These are phyloP conservation scores for Pseudovirgaria hyperparasitica DNA, from an alignment of 2,329 filamentous ascomycete species.

Conservation along the genomic window DNA sequence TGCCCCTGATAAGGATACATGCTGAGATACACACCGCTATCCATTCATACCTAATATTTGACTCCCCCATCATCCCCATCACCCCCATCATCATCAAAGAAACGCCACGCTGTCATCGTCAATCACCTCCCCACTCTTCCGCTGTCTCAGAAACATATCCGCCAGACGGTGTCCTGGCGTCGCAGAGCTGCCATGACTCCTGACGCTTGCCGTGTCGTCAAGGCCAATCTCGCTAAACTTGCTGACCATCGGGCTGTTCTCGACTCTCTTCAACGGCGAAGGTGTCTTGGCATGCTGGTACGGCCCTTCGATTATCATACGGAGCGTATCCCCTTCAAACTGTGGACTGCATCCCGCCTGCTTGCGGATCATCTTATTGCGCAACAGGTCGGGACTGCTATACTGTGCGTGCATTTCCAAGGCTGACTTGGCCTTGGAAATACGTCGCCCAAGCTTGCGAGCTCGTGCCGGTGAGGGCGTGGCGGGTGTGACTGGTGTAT, in stretches of 20 bases:
- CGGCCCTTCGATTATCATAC: slow-evolving; percentile 5
- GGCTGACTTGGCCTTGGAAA: slow-evolving; percentile 3
- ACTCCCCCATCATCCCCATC: no score
- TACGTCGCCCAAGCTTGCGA: not conserved
- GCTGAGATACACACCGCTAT: no score
- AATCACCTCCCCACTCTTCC: slow-evolving; percentile 7
- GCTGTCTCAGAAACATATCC: slow-evolving; percentile 16
- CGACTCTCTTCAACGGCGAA: not conserved
- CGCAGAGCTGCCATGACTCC: slow-evolving; percentile 12
- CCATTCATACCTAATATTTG: no score
- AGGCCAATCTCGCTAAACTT: slow-evolving; percentile 9
- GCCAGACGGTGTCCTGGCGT: slow-evolving; percentile 17
- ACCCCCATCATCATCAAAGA: not conserved
- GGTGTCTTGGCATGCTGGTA: not conserved
- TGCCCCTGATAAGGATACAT: no score
- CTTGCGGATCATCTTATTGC: slow-evolving; percentile 5
- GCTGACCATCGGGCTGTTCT: not conserved
- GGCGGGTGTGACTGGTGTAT: slow-evolving; percentile 5
- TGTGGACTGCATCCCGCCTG: slow-evolving; percentile 2
- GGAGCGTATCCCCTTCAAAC: slow-evolving; percentile 6
- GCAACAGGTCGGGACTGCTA: not conserved
- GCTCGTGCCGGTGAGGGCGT: slow-evolving; percentile 1
- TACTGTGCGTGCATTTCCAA: not conserved
- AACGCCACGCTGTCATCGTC: slow-evolving; percentile 3
- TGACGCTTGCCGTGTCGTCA: slow-evolving; percentile 4